Evolutionary conservation across 176 grass and related monocot genomes (phyloP).

Genomic region (Carex myosuroides): DNA sequence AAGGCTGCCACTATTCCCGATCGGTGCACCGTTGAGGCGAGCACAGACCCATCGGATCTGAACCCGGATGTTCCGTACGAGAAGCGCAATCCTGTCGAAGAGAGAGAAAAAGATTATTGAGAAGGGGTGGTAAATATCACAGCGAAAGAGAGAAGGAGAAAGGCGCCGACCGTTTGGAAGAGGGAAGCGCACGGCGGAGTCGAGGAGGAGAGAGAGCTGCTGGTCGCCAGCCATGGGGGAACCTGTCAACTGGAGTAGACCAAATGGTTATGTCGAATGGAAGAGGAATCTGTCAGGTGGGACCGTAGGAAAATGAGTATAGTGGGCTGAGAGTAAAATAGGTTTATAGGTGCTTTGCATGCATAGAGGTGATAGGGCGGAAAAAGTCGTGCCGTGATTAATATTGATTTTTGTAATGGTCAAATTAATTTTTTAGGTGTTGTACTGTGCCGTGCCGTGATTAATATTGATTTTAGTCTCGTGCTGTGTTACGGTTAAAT

Average conservation of each 20-base stretch:
- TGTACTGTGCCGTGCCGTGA: too few relatives aligned
- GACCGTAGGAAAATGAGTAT: not conserved
- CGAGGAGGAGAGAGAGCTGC: conserved; percentile 45
- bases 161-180: conserved; percentile 31
- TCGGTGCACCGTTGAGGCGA: conserved; percentile 71
- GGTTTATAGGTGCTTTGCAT: too few relatives aligned
- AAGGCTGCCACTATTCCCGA: conserved; percentile 61
- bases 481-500: too few relatives aligned
- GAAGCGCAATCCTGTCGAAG: conserved; percentile 35
- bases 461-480: too few relatives aligned
- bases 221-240: conserved; percentile 12
- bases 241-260: not conserved
- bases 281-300: not conserved
- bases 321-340: not conserved
- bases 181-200: conserved; percentile 45
- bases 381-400: too few relatives aligned
- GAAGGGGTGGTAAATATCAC: not conserved
- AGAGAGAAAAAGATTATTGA: not conserved
- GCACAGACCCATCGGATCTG: conserved; percentile 50
- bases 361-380: too few relatives aligned
- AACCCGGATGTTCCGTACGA: conserved; percentile 88
- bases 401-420: too few relatives aligned
- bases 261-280: not conserved
- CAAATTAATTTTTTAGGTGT: too few relatives aligned
- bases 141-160: not conserved